A percentile compares a stretch with the other conserved stretches of the same genome.
Conservation (phyloP, 2,329 filamentous ascomycete species). For the Cercospora zeina region DNA sequence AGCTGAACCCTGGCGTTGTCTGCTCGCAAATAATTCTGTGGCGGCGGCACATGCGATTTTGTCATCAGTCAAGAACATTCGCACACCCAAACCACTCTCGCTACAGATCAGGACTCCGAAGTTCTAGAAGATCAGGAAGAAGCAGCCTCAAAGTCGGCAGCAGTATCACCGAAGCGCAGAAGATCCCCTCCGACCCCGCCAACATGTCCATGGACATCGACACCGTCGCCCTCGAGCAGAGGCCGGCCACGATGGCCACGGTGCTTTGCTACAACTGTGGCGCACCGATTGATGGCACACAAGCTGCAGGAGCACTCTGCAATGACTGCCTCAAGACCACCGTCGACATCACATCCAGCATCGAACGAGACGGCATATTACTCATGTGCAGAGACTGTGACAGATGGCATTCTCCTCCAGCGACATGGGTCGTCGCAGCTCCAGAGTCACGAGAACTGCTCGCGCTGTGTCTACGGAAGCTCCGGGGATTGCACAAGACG, state of each 20-base stretch:
- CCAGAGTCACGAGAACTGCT: slow-evolving; percentile 91
- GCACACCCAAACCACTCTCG: not conserved
- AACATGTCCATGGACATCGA: slow-evolving; percentile 45
- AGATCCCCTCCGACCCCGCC: slow-evolving; percentile 8
- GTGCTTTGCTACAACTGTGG: slow-evolving; percentile 99
- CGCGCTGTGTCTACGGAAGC: slow-evolving; percentile 83
- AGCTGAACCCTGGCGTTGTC: slow-evolving; percentile 4
- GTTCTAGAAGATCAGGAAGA: no score
- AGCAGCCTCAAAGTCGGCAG: no score
- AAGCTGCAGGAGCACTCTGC: slow-evolving; percentile 81
- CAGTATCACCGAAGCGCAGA: not conserved
- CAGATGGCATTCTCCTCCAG: slow-evolving; percentile 84
- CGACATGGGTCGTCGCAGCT: slow-evolving; percentile 78
- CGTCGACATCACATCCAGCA: slow-evolving; percentile 86
- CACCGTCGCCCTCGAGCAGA: slow-evolving; percentile 38
- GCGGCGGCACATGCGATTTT: not conserved
- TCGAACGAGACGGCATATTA: slow-evolving; percentile 84
- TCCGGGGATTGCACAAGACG: slow-evolving; percentile 83
- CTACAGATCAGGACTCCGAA: not conserved
- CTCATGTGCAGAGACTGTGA: slow-evolving; percentile 95
- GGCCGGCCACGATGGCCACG: slow-evolving; percentile 48
- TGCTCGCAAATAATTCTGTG: slow-evolving; percentile 12
- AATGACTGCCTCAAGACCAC: slow-evolving; percentile 95
- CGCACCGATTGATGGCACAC: slow-evolving; percentile 89
- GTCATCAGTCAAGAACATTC: not conserved